Evolutionary conservation across 345 rosid species (phyloP).

Genomic region (Sonneratia caseolaris): DNA sequence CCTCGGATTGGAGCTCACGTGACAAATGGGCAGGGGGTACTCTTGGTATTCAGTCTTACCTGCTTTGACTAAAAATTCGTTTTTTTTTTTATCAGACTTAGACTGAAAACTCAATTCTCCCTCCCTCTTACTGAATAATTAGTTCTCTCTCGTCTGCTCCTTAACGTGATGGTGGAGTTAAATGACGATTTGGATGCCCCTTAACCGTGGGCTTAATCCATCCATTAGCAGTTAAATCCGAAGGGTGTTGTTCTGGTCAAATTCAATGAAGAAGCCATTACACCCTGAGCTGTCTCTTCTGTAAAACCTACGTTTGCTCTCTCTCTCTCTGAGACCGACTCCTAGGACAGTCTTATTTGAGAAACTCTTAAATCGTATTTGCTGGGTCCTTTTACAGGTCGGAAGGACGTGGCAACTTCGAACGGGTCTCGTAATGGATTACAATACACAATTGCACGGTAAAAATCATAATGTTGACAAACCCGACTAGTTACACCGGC

Average conservation of each 20-base stretch:
- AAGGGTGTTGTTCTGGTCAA: not conserved
- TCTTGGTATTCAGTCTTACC: conserved; percentile 9
- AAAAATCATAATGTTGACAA: too few relatives aligned
- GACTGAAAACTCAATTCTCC: too few relatives aligned
- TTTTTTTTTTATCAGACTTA: too few relatives aligned
- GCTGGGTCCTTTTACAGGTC: not conserved
- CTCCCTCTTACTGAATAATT: too few relatives aligned
- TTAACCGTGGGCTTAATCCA: conserved; percentile 1
- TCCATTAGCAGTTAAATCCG: not conserved
- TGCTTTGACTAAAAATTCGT: conserved; percentile 22
- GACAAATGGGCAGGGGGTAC: conserved; percentile 9
- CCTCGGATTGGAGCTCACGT: conserved; percentile 36
- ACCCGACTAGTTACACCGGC: too few relatives aligned
- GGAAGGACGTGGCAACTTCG: not conserved
- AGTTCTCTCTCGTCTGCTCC: not conserved
- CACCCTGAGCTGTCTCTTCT: not conserved
- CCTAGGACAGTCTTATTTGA: too few relatives aligned
- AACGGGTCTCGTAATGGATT: too few relatives aligned
- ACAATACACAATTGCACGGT: too few relatives aligned
- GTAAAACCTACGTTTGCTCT: not conserved
- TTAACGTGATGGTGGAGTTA: conserved; percentile 3
- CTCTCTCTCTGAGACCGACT: too few relatives aligned
- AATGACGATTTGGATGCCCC: conserved; percentile 7
- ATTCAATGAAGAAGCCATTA: not conserved
- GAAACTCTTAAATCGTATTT: too few relatives aligned